Base-by-base conservation (phyloP, 805 yeast species). In the Monosporozyma unispora region DNA sequence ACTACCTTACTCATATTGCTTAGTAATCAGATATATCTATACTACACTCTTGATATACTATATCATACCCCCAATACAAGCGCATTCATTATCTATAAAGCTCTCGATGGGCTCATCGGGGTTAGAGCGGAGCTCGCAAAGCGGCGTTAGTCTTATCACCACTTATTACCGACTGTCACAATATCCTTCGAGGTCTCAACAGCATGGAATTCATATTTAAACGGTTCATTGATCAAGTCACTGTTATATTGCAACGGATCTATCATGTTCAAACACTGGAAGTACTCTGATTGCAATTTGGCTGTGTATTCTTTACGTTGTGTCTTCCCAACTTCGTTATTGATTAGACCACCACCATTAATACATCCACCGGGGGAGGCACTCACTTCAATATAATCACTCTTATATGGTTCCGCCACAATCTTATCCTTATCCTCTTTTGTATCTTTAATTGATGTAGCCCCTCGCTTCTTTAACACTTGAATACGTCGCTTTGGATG, bases 301-400 rank as follows among this genome's bases (percentile, higher is more conserved):
- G 55, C 57, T 0, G 59, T 55, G 19, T 54, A 47, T 4, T 52
- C 50, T 11, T 57, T 47, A 16, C 57, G 54, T 27, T 53, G 45
- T 18, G 46, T 50, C 12, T 52, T 51, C 41, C 50, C 51, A 14
- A 38, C 47, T 0, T 80, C 79, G 4, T 72, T 73, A 4, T 78
- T 74, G 18, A 88, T 76, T 58, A 89, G 90, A 0, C 99, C 99
- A 21, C 99, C 98, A 10, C 99, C 99, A 60, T 91, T 93, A 50
- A 90, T 86, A 61, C 98, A 93, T 1, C 99, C 99, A 27, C 87
- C 89, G 5, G 99, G 99, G 65, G 99, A 93, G 0, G 99, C 99
- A 96, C 89, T 91, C 43, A 93, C 84, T 60, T 93, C 99, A 5
- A 91, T 86, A 57, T 84, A 87, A 53, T 87, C 93, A 57, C 86